Evolutionary conservation across 495 filamentous ascomycete genomes (phyloP).

Genomic region (Astrothelium macrocarpum): DNA sequence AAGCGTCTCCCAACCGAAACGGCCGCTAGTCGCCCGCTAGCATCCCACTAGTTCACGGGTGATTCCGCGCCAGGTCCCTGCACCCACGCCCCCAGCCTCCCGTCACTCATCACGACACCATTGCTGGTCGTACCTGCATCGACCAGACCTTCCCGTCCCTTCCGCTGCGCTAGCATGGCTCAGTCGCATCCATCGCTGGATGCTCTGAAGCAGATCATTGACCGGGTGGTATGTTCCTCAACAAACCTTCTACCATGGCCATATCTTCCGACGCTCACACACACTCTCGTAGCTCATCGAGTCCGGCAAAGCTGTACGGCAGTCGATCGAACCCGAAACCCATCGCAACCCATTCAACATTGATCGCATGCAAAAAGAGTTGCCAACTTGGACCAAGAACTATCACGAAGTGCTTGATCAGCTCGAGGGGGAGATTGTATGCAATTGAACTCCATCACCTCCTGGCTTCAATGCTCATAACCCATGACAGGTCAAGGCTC

Average conservation of each 20-base stretch:
- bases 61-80: not conserved
- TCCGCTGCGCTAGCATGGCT: too few relatives aligned
- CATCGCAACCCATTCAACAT: not conserved
- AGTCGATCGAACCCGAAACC: not conserved
- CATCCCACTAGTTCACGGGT: not conserved
- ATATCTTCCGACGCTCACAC: not conserved
- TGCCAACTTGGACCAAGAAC: not conserved
- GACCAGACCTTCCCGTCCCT: not conserved
- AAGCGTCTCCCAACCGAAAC: not conserved
- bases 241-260: not conserved
- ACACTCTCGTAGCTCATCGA: not conserved
- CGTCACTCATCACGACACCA: too few relatives aligned
- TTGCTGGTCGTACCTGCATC: too few relatives aligned
- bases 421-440: constrained; percentile 24
- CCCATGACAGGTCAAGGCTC: constrained; percentile 8
- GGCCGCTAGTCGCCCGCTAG: not conserved
- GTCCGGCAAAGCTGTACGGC: not conserved
- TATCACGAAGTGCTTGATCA: constrained; percentile 26
- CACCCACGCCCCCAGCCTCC: not conserved
- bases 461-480: not conserved
- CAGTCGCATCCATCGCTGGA: not conserved
- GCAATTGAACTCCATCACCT: not conserved
- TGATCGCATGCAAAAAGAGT: not conserved
- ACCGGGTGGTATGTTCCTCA: not conserved
- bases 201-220: not conserved